Evolutionary conservation across 2,329 filamentous ascomycete genomes (phyloP), one percentile per base, ranked within the genome.

Genomic region (Simplicillium sp.): DNA sequence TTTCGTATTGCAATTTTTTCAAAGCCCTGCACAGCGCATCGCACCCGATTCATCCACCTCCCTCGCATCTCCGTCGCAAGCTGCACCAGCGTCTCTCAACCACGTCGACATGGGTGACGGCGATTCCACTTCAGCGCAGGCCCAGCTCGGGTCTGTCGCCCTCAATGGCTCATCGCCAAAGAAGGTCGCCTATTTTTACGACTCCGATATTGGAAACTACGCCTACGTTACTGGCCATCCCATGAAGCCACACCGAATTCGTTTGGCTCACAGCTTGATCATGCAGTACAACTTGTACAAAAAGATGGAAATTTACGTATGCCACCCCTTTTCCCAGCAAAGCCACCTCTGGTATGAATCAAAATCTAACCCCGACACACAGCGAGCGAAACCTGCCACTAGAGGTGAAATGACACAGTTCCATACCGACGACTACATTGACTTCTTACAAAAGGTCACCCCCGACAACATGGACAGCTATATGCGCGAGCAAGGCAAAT

Each of bases 381-480:
- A 88, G 84, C 81, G 84, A 46, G 84, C 84, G 41, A 90, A 90
- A 69, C 84, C 87, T 9, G 92, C 92, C 13, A 89, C 83, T 25
- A 80, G 83, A 49, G 82, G 92, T 53, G 89, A 97, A 61, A 85
- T 98, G 72, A 86, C 82, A 40, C 84, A 92, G 46, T 98, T 97
- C 57, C 92, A 98, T 61, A 92, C 87, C 39, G 79, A 86, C 57
- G 89, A 96, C 55, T 98, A 98, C 63, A 87, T 98, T 48, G 87
- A 95, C 41, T 98, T 97, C 57, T 71, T 98, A 14, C 84, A 75
- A 66, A 94, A 94, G 54, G 92, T 98, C 41, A 97, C 92, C 0
- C 94, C 92, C 2, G 92, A 98, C 67, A 98, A 98, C 59, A 97
- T 97, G 87, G 94, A 98, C 52, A 77, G 77, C 49, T 97, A 87